Conservation (phyloP, 768 basidiomycete genomes). For the Mycena alexandri region DNA sequence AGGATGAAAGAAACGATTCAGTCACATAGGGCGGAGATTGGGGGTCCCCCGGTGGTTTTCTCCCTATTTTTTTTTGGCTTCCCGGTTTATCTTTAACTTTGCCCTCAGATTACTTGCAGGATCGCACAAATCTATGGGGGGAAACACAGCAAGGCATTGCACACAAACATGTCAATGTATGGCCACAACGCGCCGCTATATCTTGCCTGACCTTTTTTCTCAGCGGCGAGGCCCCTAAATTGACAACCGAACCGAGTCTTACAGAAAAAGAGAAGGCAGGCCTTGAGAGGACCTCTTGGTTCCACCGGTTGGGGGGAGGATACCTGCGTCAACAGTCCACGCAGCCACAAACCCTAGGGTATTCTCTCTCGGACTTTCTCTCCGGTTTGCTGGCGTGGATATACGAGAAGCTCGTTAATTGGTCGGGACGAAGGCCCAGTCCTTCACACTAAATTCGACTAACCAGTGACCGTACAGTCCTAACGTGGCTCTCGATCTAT, state of each 20-base stretch:
- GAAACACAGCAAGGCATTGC: conserved; percentile 26
- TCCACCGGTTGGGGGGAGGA: background rate
- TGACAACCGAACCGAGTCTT: background rate
- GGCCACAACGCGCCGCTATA: no score
- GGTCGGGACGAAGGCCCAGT: conserved; percentile 13
- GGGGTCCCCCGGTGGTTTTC: background rate
- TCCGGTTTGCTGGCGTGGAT: conserved; percentile 17
- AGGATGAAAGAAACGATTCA: background rate
- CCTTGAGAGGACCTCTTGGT: background rate
- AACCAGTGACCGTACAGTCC: conserved; percentile 31
- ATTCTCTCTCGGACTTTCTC: conserved; percentile 21
- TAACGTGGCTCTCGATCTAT: conserved; percentile 49
- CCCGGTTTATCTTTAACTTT: background rate
- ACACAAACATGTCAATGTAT: conserved; percentile 19
- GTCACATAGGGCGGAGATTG: conserved; percentile 16
- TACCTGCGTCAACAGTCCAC: conserved; percentile 11
- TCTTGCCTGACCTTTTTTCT: no score
- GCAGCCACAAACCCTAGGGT: conserved; percentile 19
- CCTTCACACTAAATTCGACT: background rate
- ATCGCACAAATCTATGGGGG: conserved; percentile 23
- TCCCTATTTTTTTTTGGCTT: background rate
- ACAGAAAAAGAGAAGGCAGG: conserved; percentile 17
- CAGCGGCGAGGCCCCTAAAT: conserved; percentile 2
- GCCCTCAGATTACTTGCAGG: conserved; percentile 6
- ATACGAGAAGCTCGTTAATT: conserved; percentile 21